A percentile compares a stretch with the other conserved stretches of the same genome.
These are phyloP conservation scores for Hanseniaspora mollemarum DNA, from an alignment of 805 yeast species.

Conservation along the genomic window DNA sequence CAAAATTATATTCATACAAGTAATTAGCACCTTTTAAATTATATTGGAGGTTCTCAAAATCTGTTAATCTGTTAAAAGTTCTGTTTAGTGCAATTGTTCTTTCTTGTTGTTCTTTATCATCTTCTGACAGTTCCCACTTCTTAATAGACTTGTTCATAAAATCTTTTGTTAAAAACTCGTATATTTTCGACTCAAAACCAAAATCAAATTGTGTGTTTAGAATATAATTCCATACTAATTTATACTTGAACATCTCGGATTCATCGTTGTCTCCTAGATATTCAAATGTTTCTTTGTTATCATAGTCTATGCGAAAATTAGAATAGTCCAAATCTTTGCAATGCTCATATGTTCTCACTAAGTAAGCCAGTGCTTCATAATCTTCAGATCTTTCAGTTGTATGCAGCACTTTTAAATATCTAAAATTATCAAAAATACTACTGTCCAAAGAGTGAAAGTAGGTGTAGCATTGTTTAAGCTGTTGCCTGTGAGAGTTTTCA, in stretches of 20 bases:
- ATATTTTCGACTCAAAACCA: neutral
- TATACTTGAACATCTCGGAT: constrained; percentile 6
- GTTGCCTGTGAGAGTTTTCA: neutral
- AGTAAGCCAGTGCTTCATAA: neutral
- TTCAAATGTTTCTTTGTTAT: constrained; percentile 1
- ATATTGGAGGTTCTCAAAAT: constrained; percentile 9
- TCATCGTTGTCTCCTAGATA: neutral
- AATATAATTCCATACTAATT: constrained; percentile 12
- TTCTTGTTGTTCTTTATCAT: neutral
- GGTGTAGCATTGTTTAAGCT: constrained; percentile 2
- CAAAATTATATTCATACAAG: constrained; percentile 6
- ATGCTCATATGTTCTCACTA: constrained; percentile 1
- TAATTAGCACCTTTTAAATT: constrained; percentile 4
- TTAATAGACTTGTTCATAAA: neutral
- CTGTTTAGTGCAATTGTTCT: neutral
- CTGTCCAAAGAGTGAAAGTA: constrained; percentile 2
- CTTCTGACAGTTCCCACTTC: neutral
- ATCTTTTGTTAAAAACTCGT: neutral
- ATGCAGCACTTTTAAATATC: neutral
- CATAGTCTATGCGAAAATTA: neutral
- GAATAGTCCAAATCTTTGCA: constrained; percentile 10
- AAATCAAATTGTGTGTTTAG: neutral
- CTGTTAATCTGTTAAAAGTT: constrained; percentile 1
- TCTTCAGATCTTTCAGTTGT: neutral
- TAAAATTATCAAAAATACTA: neutral